Conservation (phyloP, 306 rosid genomes). For the Quercus wislizeni region DNA sequence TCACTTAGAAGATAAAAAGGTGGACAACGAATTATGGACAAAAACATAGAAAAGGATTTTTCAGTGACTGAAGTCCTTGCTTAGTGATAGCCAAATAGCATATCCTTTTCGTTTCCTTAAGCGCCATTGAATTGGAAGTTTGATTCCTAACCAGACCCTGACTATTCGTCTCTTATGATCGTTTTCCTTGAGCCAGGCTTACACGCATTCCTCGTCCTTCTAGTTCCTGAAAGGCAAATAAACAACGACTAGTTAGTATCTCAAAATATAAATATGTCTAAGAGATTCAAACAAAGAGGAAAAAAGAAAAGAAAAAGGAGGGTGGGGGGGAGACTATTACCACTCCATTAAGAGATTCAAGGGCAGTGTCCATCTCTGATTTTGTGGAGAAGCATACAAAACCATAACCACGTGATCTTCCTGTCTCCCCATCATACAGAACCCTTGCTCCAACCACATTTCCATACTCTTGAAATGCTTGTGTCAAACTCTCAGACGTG, state of each 20-base stretch:
- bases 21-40: slow-evolving; percentile 13
- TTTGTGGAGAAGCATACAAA: slow-evolving; percentile 66
- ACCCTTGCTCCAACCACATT: slow-evolving; percentile 90
- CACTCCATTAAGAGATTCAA: slow-evolving; percentile 59
- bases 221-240: slow-evolving; percentile 55
- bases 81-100: slow-evolving; percentile 16
- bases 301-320: background rate
- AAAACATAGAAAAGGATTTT: slow-evolving; percentile 22
- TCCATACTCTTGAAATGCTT: slow-evolving; percentile 83
- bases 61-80: slow-evolving; percentile 19
- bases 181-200: slow-evolving; percentile 88
- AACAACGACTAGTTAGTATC: slow-evolving; percentile 10
- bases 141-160: slow-evolving; percentile 12
- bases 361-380: slow-evolving; percentile 88
- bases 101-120: slow-evolving; percentile 25
- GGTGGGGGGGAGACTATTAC: slow-evolving; percentile 32
- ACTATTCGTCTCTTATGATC: slow-evolving; percentile 29
- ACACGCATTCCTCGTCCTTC: slow-evolving; percentile 84
- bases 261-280: background rate
- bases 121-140: slow-evolving; percentile 14
- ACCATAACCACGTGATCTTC: slow-evolving; percentile 90
- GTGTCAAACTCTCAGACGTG: slow-evolving; percentile 66
- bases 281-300: background rate
- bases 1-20: slow-evolving; percentile 9
- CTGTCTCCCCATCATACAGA: slow-evolving; percentile 78